Evolutionary conservation across 1,284 basidiomycete genomes (phyloP).

Genomic region (Pascua guehoae): DNA sequence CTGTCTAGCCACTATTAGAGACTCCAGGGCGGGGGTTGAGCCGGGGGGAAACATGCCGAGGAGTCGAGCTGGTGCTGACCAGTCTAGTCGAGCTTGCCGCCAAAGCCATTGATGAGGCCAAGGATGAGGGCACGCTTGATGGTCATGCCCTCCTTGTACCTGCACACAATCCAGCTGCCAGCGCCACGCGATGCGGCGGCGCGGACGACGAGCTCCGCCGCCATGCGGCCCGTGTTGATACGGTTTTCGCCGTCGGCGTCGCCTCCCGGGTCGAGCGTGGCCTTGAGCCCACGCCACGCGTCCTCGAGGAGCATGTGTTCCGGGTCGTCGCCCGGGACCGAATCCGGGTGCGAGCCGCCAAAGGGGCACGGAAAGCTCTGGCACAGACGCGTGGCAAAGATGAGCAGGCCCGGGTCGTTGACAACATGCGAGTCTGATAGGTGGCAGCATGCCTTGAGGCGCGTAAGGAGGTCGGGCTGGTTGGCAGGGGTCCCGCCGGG

Average conservation of each 20-base stretch:
- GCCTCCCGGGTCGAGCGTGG: constrained; percentile 41
- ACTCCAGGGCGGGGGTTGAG: too few relatives aligned
- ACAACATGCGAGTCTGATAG: constrained; percentile 48
- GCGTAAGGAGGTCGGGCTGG: constrained; percentile 45
- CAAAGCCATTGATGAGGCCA: constrained; percentile 44
- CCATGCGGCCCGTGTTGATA: constrained; percentile 49
- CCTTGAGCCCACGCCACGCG: constrained; percentile 42
- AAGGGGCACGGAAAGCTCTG: constrained; percentile 45
- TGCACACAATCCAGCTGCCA: constrained; percentile 40
- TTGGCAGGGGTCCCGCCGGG: constrained; percentile 6
- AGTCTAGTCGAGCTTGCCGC: constrained; percentile 38
- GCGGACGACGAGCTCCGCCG: constrained; percentile 46
- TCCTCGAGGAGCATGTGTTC: constrained; percentile 45
- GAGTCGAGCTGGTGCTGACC: neutral
- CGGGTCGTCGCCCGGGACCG: constrained; percentile 31
- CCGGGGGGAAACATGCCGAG: too few relatives aligned
- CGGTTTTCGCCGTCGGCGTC: constrained; percentile 45
- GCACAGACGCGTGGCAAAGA: constrained; percentile 48
- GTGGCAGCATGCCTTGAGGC: constrained; percentile 48
- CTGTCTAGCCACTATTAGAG: too few relatives aligned
- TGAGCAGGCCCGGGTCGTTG: constrained; percentile 47
- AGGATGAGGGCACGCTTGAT: constrained; percentile 39
- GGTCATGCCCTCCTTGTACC: constrained; percentile 45
- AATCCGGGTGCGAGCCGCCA: constrained; percentile 35
- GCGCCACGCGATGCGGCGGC: constrained; percentile 37